Base-by-base conservation (phyloP, 192 early-diverging fungal species). In the Piromyces sp. region DNA sequence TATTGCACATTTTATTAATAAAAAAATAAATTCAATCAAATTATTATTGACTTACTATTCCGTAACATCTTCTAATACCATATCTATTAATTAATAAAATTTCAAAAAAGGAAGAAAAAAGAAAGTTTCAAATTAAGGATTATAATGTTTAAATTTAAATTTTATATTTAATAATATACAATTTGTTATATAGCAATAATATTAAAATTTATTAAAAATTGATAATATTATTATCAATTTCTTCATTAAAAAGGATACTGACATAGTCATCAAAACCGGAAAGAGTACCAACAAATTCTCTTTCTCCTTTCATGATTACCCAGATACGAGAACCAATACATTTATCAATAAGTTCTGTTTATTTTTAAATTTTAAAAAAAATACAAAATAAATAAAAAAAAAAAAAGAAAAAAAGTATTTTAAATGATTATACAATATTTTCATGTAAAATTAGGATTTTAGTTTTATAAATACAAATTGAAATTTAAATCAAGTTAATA, bases 261-360 rank as follows among this genome's bases (percentile, higher is more conserved):
- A 98, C 96, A 89, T 92, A 99, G 87, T 99, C 97, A 84, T 99
- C 97, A 87, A 99, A 99, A n/a, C 95, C 96, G 6, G 96, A 88
- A 81, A 99, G 89, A 26, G 95, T 97, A 14, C 97, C 97, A 28
- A 93, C 92, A 85, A 99, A 99, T 87, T 99, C 97, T 88, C 95
- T 96, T 82, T 98, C 95, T 28, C 90, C 89, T 88, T 98, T 98
- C 96, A 99, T 96, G 78, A 97, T 86, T 1, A 99, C 96, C 96
- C 96, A 97, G 82, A 99, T 96, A 83, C 93, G 91, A 81, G 95
- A 96, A 30, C 96, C 96, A 81, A 98, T 96, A 88, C 97, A 99
- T 84, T 96, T 94, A 87, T 99, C 97, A 81, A 99, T 96, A 68
- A 99, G 90, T 85, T 99, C 97, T 95, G 9, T 80, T 22, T 26